Evolutionary conservation across 2,329 filamentous ascomycete species (phyloP), one percentile per base, ranked within the genome.

Genomic region (Colletotrichum simmondsii): DNA sequence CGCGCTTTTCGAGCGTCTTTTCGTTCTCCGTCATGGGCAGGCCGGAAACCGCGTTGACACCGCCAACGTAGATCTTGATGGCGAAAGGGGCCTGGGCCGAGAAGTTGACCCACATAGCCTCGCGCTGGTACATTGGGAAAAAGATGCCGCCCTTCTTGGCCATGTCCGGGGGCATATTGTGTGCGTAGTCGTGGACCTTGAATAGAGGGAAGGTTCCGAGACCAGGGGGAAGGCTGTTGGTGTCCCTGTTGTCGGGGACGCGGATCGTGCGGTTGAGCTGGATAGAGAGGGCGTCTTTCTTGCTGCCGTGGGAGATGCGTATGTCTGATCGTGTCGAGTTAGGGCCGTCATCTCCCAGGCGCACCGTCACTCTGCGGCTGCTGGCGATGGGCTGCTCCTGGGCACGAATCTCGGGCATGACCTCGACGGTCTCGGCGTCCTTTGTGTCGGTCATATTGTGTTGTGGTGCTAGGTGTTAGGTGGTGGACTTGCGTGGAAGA

Each of bases 61-160:
- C 80, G 7, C 83, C 83, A 2, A 81, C 79, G 62, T 83, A 83
- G 30, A 85, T 76, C 71, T 84, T 84, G 74, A 85, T 76, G 54
- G 81, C 79, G 72, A 85, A 86, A 0, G 77, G 77, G 0, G 32
- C 22, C 0, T 6, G 6, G 2, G 77, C 75, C 0, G 8, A 19
- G 68, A 85, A 83, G 12, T 71, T 57, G 58, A 85, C 81, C 82
- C 82, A 84, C 81, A 84, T 82, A 0, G 83, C 83, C 64, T 85
- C 83, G 10, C 75, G 78, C 73, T 82, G 77, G 75, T 87, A 82
- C 80, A 88, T 87, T 0, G 85, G 83, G 5, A 88, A 77, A 74
- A 88, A 85, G 0, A 86, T 60, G 1, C 86, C 86, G 3, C 83
- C 83, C 71, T 86, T 86, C 1, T 71, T 75, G 0, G 73, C 76